Evolutionary conservation across 169 alveolate genomes (phyloP), one percentile per base, ranked within the genome.

Genomic region (Toxoplasma gondii): DNA sequence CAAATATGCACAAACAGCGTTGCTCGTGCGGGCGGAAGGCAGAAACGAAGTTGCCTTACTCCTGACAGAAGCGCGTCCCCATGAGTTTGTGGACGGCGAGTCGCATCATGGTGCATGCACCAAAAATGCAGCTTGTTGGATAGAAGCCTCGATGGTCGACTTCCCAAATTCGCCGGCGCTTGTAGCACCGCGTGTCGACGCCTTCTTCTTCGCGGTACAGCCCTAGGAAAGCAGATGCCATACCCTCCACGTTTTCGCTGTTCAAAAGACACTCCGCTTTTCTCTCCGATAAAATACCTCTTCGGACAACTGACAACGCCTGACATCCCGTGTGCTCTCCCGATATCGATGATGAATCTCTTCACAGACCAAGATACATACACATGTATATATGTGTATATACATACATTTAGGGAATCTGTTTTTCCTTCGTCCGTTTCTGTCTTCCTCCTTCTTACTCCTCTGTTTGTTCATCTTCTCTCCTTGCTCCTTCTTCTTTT

Each of bases 101-200:
- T n/a, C 98, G 93, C 88, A 97, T 96, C 98, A 97, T 96, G 82
- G 98, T 95, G 88, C 98, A 97, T n/a, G 97, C 95, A 45, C 98
- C 97, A 88, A 97, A 97, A 94, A 96, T 91, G 67, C 98, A 95
- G 58, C 97, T 96, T 53, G 95, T 96, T 12, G 98, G 98, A 88
- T 96, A 95, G 88, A 97, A 96, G 58, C 94, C 96, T 44, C 96
- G 96, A 91, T 97, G 95, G 49, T 96, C 95, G 31, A 96, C 97
- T 86, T 97, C 98, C 92, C 92, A 91, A 5, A 97, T 81, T 45
- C 92, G 91, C 45, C 98, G 92, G 86, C 98, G 94, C 92, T 96
- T 97, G 96, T 95, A 95, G 90, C 98, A 96, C 44, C 96, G 96
- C 43, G 95, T 84, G 88, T 96, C 97, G 24, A 97, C 96, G 45